Base-by-base conservation (phyloP, 2,329 filamentous ascomycete species). In the Neopestalotiopsis clavispora region DNA sequence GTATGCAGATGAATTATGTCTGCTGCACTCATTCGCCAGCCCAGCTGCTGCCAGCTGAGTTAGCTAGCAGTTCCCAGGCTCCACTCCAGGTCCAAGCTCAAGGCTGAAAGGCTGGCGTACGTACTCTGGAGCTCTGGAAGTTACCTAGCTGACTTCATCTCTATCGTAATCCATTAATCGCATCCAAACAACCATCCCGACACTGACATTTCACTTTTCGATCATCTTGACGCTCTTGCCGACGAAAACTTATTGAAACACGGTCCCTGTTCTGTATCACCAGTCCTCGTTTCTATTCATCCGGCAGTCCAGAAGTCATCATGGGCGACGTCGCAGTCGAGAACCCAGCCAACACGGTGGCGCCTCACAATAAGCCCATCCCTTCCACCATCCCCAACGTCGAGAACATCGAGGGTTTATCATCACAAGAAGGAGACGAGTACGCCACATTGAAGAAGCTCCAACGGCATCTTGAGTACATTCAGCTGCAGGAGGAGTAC, bases 401-500 rank as follows among this genome's bases (percentile, higher is more conserved):
- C 82, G 94, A 97, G 80, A 91, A 92, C 74, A 90, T 98, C 72
- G 95, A 98, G 82, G 94, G 94, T 70, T 86, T 94, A 71, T 88
- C 90, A 17, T 90, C 89, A 68, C 94, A 97, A 77, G 91, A 91
- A 64, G 93, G 90, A 73, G 95, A 98, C 81, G 95, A 98, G 80
- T 99, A 99, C 82, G 94, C 93, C 66, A 94, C 92, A 56, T 88
- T 98, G 82, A 99, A 99, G 87, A 96, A 97, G 86, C 90, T 98
- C 72, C 95, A 99, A 83, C 89, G 95, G 80, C 95, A 98, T 85
- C 85, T 98, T 75, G 96, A 99, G 91, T 98, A 97, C 82, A 97
- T 98, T 80, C 94, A 98, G 83, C 88, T 99, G 76, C 96, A 99
- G 84, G 96, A 99, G 84, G 96, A 99, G 81, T 99, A 99, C 83